Evolutionary conservation across 305 asterid species (phyloP).

Genomic region (Striga hermonthica): DNA sequence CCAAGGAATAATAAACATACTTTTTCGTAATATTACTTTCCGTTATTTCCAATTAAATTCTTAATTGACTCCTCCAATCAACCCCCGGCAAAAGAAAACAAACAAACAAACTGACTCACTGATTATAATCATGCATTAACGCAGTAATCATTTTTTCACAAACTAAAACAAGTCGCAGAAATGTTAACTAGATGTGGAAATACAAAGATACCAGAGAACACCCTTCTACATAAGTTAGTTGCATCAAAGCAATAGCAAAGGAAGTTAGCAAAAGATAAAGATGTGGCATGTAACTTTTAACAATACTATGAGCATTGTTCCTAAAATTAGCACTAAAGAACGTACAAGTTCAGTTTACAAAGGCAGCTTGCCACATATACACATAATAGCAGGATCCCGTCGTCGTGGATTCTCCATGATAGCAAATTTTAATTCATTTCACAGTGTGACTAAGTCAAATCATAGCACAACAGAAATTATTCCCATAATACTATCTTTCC

Average conservation of each 20-base stretch:
- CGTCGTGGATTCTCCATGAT: constrained; percentile 21
- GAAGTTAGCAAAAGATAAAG: constrained; percentile 1
- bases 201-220: not conserved
- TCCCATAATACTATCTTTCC: not conserved
- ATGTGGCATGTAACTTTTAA: not conserved
- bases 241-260: not conserved
- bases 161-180: constrained; percentile 1
- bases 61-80: not conserved
- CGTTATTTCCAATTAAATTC: not conserved
- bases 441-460: constrained; percentile 26
- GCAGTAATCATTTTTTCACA: constrained; percentile 5
- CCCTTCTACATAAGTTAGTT: not conserved
- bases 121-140: constrained; percentile 15
- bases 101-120: not conserved
- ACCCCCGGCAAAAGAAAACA: not conserved
- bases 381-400: not conserved
- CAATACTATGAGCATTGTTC: constrained; percentile 4
- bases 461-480: not conserved
- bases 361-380: constrained; percentile 11
- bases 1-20: constrained; percentile 6
- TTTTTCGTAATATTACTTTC: not conserved
- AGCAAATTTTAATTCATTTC: constrained; percentile 21
- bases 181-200: constrained; percentile 3
- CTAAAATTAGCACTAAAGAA: not conserved
- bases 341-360: not conserved